phyloP scores from a whole-genome alignment of 2,329 filamentous ascomycete species.

The Trichophyton benhamiae region DNA sequence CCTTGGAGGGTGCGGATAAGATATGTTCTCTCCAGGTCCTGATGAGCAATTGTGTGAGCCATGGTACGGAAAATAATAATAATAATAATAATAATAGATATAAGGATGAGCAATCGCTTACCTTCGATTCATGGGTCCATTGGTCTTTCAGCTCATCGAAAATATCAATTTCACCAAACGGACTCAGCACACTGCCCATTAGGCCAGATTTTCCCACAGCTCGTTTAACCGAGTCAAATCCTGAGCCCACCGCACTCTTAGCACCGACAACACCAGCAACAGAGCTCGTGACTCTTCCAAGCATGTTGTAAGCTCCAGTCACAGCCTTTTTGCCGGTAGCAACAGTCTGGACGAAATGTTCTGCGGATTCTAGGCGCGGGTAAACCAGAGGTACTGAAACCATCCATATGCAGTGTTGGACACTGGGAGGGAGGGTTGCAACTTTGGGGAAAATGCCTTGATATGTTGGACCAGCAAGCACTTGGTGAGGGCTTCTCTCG shows the following conservation, averaged over 20 bases:
- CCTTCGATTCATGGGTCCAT: conserved; percentile 96
- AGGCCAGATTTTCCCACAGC: conserved; percentile 89
- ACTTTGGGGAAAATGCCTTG: conserved; percentile 96
- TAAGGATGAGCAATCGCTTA: conserved; percentile 22
- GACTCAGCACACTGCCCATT: conserved; percentile 90
- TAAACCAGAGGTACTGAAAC: conserved; percentile 83
- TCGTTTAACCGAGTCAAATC: conserved; percentile 90
- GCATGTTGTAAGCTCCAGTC: conserved; percentile 88
- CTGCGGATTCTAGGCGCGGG: conserved; percentile 78
- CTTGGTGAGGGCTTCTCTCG: conserved; percentile 77
- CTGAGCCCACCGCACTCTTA: conserved; percentile 81
- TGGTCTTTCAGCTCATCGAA: conserved; percentile 89
- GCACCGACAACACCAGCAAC: conserved; percentile 92
- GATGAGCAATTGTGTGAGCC: conserved; percentile 5
- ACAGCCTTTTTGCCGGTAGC: conserved; percentile 93
- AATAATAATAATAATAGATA: neutral
- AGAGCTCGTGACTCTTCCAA: conserved; percentile 88
- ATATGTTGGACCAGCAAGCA: conserved; percentile 92
- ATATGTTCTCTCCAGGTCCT: conserved; percentile 91
- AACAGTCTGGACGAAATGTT: conserved; percentile 80
- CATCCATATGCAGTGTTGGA: conserved; percentile 97
- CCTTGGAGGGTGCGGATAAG: conserved; percentile 90
- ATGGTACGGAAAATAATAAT: neutral
- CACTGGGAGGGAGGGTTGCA: conserved; percentile 74
- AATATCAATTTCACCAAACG: conserved; percentile 91